phyloP scores from a whole-genome alignment of 495 filamentous ascomycete genomes.

The Trichoderma erinaceum region DNA sequence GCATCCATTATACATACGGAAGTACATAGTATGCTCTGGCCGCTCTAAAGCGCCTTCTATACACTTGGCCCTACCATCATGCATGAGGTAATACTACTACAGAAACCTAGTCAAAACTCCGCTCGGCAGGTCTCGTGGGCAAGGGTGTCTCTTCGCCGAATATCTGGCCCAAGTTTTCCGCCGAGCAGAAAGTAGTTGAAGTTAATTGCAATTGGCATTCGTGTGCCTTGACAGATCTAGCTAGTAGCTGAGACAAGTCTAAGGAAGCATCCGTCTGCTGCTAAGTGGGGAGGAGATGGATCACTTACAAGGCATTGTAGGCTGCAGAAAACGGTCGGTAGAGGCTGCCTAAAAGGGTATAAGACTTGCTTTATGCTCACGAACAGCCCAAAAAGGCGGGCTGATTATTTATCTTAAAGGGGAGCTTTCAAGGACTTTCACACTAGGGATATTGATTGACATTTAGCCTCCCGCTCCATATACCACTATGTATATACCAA shows the following conservation, averaged over 20 bases:
- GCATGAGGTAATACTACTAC: not conserved
- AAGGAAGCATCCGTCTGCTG: not conserved
- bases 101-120: not conserved
- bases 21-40: no score
- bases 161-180: not conserved
- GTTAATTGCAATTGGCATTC: not conserved
- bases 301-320: not conserved
- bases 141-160: not conserved
- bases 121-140: not conserved
- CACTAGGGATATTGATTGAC: no score
- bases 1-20: no score
- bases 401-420: no score
- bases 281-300: not conserved
- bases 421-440: no score
- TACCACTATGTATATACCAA: no score
- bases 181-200: not conserved
- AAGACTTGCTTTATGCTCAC: not conserved
- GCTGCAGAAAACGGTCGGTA: constrained; percentile 12
- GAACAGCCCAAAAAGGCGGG: not conserved
- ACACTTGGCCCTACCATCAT: not conserved
- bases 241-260: constrained; percentile 7
- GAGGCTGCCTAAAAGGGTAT: constrained; percentile 8
- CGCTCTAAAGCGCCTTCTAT: not conserved
- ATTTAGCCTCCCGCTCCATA: no score
- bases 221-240: not conserved